These are phyloP conservation scores for Syncephalastrum monosporum DNA, from an alignment of 371 early-diverging fungal species.

Conservation along the genomic window DNA sequence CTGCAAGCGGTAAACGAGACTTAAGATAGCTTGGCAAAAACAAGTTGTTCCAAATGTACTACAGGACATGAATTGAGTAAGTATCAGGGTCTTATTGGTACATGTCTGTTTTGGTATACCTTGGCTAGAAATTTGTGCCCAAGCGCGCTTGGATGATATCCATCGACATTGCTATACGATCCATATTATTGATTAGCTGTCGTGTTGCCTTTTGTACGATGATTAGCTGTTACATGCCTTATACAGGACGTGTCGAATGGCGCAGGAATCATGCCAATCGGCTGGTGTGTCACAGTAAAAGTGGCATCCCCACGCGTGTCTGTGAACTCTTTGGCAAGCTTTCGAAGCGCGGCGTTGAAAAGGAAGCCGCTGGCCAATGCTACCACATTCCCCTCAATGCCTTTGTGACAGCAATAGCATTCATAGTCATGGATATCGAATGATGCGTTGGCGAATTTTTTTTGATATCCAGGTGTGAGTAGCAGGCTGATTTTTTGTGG, in stretches of 20 bases:
- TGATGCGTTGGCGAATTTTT: constrained; percentile 16
- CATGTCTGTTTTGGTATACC: constrained; percentile 5
- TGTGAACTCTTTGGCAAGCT: too few relatives aligned
- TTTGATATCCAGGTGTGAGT: constrained; percentile 21
- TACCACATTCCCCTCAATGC: too few relatives aligned
- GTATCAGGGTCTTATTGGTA: constrained; percentile 3
- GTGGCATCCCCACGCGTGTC: constrained; percentile 3
- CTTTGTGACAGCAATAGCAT: constrained; percentile 27
- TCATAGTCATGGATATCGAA: constrained; percentile 28
- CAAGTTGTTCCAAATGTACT: constrained; percentile 10
- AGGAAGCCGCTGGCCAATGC: too few relatives aligned
- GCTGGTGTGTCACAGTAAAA: constrained; percentile 26
- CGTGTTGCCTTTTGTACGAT: too few relatives aligned
- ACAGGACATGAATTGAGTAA: neutral
- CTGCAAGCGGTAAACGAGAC: neutral
- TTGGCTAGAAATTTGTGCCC: constrained; percentile 28
- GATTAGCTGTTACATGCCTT: too few relatives aligned
- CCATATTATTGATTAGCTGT: too few relatives aligned
- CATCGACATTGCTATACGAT: constrained; percentile 19
- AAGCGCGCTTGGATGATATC: constrained; percentile 9
- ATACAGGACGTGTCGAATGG: too few relatives aligned
- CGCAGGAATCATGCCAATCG: constrained; percentile 3
- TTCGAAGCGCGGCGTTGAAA: too few relatives aligned
- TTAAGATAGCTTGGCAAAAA: constrained; percentile 10
- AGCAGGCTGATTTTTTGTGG: constrained; percentile 7